These are phyloP conservation scores for Trifolium repens DNA, from an alignment of 306 rosid species.

Conservation along the genomic window DNA sequence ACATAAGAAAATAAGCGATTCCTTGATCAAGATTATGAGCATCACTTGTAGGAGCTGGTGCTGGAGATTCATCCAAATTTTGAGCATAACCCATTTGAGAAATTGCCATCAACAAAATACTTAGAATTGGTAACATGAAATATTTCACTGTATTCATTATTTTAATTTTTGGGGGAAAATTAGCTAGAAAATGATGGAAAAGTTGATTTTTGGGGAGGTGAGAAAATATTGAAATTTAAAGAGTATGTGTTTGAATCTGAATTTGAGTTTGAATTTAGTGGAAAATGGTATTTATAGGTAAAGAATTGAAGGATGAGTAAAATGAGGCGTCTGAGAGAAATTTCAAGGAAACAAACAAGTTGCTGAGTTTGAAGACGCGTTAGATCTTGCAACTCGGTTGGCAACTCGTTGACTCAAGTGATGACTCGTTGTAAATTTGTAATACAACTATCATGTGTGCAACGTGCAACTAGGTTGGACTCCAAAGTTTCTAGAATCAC, in stretches of 20 bases:
- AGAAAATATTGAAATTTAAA: neutral
- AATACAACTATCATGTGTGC: neutral
- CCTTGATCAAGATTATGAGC: conserved; percentile 60
- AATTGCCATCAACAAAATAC: conserved; percentile 49
- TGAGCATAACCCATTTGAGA: conserved; percentile 53
- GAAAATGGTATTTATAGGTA: neutral
- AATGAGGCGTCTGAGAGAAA: neutral
- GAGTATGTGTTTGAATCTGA: neutral
- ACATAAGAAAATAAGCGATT: conserved; percentile 62
- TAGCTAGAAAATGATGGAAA: neutral
- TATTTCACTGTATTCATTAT: conserved; percentile 44
- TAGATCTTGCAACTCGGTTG: neutral
- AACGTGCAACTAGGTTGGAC: neutral
- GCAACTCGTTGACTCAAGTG: neutral
- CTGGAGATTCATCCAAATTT: conserved; percentile 52
- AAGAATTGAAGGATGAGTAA: neutral
- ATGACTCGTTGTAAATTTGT: no score
- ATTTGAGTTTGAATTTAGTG: neutral
- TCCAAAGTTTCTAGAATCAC: no score
- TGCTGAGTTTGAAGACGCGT: neutral
- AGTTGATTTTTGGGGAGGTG: neutral
- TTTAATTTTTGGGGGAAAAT: neutral
- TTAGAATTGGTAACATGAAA: conserved; percentile 48
- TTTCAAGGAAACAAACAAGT: neutral
- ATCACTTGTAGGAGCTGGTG: conserved; percentile 50